These are phyloP conservation scores for Fraxinus albicans DNA, from an alignment of 305 asterid genomes.

Conservation along the genomic window DNA sequence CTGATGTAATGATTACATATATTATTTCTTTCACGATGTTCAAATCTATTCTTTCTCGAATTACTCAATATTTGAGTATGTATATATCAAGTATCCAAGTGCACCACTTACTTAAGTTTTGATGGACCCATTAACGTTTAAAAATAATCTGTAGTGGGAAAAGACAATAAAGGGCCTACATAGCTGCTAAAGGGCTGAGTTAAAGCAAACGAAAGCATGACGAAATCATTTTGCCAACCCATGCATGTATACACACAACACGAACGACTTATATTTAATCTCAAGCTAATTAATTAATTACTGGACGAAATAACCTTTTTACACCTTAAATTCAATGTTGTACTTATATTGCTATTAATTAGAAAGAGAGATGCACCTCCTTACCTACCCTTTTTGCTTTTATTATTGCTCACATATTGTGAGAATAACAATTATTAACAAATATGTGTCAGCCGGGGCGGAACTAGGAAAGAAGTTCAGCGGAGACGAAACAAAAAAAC, in stretches of 20 bases:
- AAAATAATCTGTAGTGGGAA: slow-evolving; percentile 5
- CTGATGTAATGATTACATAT: neutral
- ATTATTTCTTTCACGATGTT: neutral
- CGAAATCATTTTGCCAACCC: slow-evolving; percentile 40
- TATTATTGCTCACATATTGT: neutral
- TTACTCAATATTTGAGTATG: slow-evolving; percentile 1
- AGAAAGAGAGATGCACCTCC: slow-evolving; percentile 1
- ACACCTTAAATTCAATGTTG: slow-evolving; percentile 10
- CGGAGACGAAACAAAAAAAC: no score
- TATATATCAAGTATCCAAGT: slow-evolving; percentile 25
- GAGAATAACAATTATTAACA: slow-evolving; percentile 22
- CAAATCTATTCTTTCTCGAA: neutral
- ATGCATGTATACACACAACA: slow-evolving; percentile 24
- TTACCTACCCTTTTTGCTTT: neutral
- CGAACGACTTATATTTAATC: neutral
- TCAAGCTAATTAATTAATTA: neutral
- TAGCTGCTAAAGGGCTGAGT: slow-evolving; percentile 24
- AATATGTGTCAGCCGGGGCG: neutral
- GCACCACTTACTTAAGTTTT: slow-evolving; percentile 53
- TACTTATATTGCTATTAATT: neutral
- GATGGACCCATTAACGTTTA: slow-evolving; percentile 18
- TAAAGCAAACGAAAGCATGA: slow-evolving; percentile 75
- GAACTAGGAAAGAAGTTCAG: no score
- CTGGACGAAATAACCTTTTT: neutral
- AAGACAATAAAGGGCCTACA: slow-evolving; percentile 43